Conservation (phyloP, 202 grass and related monocot genomes). For the Digitaria exilis region DNA sequence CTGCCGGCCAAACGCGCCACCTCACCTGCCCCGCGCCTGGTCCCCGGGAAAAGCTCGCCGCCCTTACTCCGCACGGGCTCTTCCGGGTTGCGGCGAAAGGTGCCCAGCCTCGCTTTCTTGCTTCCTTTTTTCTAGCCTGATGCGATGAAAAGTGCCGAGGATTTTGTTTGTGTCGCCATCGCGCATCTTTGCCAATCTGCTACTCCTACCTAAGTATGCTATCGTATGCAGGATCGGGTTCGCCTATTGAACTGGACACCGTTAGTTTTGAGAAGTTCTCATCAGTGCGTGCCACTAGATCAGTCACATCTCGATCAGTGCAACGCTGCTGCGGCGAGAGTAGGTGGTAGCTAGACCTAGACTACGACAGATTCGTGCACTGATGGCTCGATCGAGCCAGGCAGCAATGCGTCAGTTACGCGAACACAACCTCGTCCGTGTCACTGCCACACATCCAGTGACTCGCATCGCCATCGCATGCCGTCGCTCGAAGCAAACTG, state of each 20-base stretch:
- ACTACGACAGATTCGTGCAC: background rate
- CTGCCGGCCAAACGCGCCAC: background rate
- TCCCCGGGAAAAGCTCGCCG: constrained; percentile 9
- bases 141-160: background rate
- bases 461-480: background rate
- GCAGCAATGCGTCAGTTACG: background rate
- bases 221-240: too few relatives aligned
- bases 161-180: background rate
- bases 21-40: background rate
- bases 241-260: too few relatives aligned
- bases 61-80: background rate
- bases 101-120: background rate
- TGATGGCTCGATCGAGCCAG: background rate
- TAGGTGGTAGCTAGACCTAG: too few relatives aligned
- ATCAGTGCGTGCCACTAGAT: background rate
- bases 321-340: background rate
- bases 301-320: background rate
- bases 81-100: constrained; percentile 30
- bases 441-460: too few relatives aligned
- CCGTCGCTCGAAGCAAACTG: background rate
- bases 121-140: background rate
- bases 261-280: background rate
- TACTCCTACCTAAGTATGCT: background rate
- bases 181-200: background rate
- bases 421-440: too few relatives aligned